These are phyloP conservation scores for Paraurostyla sp. DNA, from an alignment of 73 alveolate genomes.

Conservation along the genomic window DNA sequence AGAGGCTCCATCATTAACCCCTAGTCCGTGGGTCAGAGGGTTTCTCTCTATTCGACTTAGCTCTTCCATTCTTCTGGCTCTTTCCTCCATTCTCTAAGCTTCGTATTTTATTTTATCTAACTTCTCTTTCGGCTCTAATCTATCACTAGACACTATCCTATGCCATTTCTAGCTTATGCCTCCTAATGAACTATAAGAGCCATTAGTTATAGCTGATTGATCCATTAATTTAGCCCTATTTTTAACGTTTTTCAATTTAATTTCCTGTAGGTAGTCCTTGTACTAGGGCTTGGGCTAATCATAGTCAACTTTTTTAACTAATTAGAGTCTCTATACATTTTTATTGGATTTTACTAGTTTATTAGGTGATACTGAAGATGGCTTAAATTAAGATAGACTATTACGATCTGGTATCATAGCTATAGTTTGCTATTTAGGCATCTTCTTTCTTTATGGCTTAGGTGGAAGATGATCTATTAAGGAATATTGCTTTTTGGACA, in stretches of 20 bases:
- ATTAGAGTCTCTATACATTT: background rate
- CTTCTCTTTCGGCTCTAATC: slow-evolving; percentile 8
- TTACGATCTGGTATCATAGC: no score
- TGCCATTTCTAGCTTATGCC: background rate
- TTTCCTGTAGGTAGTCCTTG: background rate
- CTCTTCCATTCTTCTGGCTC: slow-evolving; percentile 40
- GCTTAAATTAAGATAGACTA: no score
- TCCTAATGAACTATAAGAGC: background rate
- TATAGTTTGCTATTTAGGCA: no score
- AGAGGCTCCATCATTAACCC: background rate
- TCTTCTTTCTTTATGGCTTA: background rate
- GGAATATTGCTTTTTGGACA: no score
- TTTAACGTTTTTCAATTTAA: background rate
- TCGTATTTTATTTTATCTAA: slow-evolving; percentile 2
- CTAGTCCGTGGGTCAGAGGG: background rate
- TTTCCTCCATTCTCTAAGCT: slow-evolving; percentile 30
- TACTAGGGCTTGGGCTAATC: slow-evolving; percentile 17
- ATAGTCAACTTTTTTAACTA: slow-evolving; percentile 23
- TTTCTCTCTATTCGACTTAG: background rate
- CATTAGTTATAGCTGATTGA: background rate
- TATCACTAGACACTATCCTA: background rate
- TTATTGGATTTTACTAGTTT: background rate
- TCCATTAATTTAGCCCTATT: background rate
- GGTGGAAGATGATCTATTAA: slow-evolving; percentile 25
- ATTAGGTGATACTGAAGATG: no score